Evolutionary conservation across 2,329 filamentous ascomycete genomes (phyloP), one percentile per base, ranked within the genome.

Genomic region (Beauveria australis): DNA sequence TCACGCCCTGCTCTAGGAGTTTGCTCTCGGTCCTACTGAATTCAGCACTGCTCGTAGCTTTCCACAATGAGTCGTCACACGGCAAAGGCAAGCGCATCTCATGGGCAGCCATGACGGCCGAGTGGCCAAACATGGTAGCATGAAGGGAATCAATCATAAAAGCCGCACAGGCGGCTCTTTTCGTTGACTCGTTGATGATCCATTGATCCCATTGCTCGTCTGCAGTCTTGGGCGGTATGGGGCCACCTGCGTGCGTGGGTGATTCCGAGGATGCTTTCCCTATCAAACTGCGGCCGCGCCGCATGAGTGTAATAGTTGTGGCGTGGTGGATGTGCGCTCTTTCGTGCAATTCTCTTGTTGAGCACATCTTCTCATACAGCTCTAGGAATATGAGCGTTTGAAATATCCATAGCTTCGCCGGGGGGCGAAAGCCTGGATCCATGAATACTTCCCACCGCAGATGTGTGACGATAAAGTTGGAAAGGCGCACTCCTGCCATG

Each of bases 301-400:
- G 88, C 93, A 99, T 97, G 62, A 97, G 78, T 0, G 92, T 96
- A 64, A 99, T 86, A 0, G 92, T 97, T 0, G 93, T 97, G 16
- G 93, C 93, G 71, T 99, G 94, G 69, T 97, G 93, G 51, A 97
- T 96, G 67, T 97, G 93, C 1, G 93, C 93, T 65, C 94, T 83
- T 74, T 99, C 94, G 73, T 99, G 94, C 37, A 97, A 78, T 62
- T 91, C 88, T 64, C 92, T 84, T 0, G 93, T 96, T 44, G 92
- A 94, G 72, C 93, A 97, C 89, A 96, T 94, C 79, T 99, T 99
- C 76, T 99, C 94, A 68, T 96, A 97, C 0, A 96, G 78, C 72
- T 99, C 94, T 14, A 97, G 80, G 5, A 97, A 80, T 5, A 97
- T 79, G 56, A 97, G 77, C 1, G 93, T 88, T 72, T 97, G 94